Evolutionary conservation across 805 yeast genomes (phyloP).

Genomic region (Isabelozyma heimii): DNA sequence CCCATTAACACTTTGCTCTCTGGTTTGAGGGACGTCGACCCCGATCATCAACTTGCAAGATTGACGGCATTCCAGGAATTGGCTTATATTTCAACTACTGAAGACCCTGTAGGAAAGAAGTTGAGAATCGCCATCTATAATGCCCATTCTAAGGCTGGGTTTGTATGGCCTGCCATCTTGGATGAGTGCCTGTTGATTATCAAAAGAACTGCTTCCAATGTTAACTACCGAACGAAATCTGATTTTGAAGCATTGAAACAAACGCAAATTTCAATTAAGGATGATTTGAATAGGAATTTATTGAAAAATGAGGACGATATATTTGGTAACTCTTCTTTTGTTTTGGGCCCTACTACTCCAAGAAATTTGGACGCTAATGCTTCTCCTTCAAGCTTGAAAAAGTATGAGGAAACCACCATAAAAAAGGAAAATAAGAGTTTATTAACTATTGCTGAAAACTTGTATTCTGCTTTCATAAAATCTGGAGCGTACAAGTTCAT

Average conservation of each 20-base stretch:
- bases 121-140: slow-evolving; percentile 55
- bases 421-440: neutral
- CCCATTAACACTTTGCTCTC: slow-evolving; percentile 63
- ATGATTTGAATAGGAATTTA: slow-evolving; percentile 10
- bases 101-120: slow-evolving; percentile 37
- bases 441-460: neutral
- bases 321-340: slow-evolving; percentile 35
- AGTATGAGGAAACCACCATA: slow-evolving; percentile 2
- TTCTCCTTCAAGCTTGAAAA: slow-evolving; percentile 1
- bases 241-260: slow-evolving; percentile 28
- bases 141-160: slow-evolving; percentile 42
- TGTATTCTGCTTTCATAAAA: neutral
- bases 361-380: neutral
- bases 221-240: slow-evolving; percentile 29
- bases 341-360: neutral
- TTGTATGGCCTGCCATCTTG: slow-evolving; percentile 57
- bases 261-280: slow-evolving; percentile 13
- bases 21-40: slow-evolving; percentile 56
- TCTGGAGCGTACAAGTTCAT: slow-evolving; percentile 5
- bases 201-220: slow-evolving; percentile 43
- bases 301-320: slow-evolving; percentile 16
- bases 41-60: slow-evolving; percentile 31
- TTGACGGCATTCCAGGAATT: slow-evolving; percentile 75
- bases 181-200: slow-evolving; percentile 60
- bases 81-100: slow-evolving; percentile 57